Conservation (phyloP, 495 filamentous ascomycete species). For the Poronia punctata region DNA sequence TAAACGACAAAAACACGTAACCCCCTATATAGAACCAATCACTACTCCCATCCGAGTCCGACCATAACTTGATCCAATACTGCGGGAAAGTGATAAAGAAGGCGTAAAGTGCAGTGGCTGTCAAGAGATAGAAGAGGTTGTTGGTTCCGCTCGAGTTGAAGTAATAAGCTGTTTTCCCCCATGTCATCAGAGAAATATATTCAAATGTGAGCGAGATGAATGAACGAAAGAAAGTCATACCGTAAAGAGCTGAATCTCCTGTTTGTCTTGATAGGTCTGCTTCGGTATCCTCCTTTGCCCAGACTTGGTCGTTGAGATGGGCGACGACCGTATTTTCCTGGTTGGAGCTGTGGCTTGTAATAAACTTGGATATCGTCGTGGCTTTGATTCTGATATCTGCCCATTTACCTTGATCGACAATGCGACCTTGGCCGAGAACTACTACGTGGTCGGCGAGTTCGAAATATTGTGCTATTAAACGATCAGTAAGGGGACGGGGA, state of each 20-base stretch:
- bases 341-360: conserved; percentile 1
- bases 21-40: conserved; percentile 22
- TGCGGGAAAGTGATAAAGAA: conserved; percentile 34
- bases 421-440: conserved; percentile 38
- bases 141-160: conserved; percentile 42
- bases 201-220: too few relatives aligned
- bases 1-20: conserved; percentile 20
- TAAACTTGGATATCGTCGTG: conserved; percentile 17
- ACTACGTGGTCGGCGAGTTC: conserved; percentile 42
- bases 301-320: conserved; percentile 1
- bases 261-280: conserved; percentile 26
- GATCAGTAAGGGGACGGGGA: not conserved
- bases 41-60: conserved; percentile 12
- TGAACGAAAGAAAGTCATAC: conserved; percentile 11
- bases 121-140: conserved; percentile 36
- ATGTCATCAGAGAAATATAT: too few relatives aligned
- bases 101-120: conserved; percentile 21
- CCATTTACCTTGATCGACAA: conserved; percentile 43
- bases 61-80: conserved; percentile 37
- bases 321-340: not conserved
- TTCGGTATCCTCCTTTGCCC: conserved; percentile 12
- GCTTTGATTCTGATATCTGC: conserved; percentile 19
- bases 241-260: conserved; percentile 51
- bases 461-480: conserved; percentile 22
- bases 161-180: conserved; percentile 43